Conservation (phyloP, 306 rosid genomes). For the Lagenaria siceraria region DNA sequence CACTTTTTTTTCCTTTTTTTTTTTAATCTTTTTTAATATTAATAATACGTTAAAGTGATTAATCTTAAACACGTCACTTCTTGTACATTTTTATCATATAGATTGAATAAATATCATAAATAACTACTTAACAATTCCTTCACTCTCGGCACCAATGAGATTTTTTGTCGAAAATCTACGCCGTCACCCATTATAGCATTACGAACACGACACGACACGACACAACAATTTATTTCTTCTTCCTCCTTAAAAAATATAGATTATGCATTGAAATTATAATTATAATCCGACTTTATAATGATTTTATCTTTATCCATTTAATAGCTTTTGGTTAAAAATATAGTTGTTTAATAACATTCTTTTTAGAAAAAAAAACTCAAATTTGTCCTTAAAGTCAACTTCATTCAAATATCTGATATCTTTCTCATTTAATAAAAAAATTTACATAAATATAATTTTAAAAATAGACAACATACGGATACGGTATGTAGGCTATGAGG, state of each 20-base stretch:
- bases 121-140: too few relatives aligned
- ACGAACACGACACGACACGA: not conserved
- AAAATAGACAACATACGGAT: too few relatives aligned
- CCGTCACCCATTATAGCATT: not conserved
- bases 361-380: not conserved
- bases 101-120: not conserved
- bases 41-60: not conserved
- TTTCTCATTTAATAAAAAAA: too few relatives aligned
- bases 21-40: not conserved
- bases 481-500: too few relatives aligned
- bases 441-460: too few relatives aligned
- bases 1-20: not conserved
- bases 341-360: not conserved
- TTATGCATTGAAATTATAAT: not conserved
- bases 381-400: not conserved
- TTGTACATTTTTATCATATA: too few relatives aligned
- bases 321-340: not conserved
- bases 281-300: not conserved
- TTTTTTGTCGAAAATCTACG: not conserved
- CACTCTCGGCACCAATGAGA: not conserved
- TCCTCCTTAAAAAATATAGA: not conserved
- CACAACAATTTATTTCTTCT: not conserved
- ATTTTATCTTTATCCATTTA: not conserved
- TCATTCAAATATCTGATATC: not conserved
- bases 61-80: not conserved